Evolutionary conservation across 192 early-diverging fungal genomes (phyloP).

Genomic region (Backusella morwellensis): DNA sequence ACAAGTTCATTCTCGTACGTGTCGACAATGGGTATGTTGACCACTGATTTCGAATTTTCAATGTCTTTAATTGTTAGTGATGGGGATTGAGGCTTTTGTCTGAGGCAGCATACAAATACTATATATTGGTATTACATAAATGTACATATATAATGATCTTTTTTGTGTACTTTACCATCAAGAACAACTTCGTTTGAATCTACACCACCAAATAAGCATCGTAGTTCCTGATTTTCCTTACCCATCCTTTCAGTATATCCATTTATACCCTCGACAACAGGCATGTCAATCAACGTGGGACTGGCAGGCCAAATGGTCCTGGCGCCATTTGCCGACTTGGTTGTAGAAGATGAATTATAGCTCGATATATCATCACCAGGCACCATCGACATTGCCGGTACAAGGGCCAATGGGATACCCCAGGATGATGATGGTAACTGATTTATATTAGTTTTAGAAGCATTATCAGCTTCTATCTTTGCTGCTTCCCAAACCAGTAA

Average conservation of each 20-base stretch:
- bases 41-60: neutral
- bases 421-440: constrained; percentile 7
- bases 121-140: neutral
- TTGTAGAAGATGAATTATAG: neutral
- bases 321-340: neutral
- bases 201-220: constrained; percentile 28
- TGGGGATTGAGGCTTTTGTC: constrained; percentile 19
- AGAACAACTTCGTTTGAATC: constrained; percentile 31
- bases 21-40: neutral
- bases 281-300: neutral
- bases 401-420: constrained; percentile 37
- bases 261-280: constrained; percentile 8
- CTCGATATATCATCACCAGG: neutral
- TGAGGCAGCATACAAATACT: constrained; percentile 2
- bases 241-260: constrained; percentile 23
- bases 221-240: constrained; percentile 26
- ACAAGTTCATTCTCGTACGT: constrained; percentile 18
- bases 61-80: neutral
- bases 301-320: constrained; percentile 30
- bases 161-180: constrained; percentile 31
- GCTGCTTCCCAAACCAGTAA: constrained; percentile 30
- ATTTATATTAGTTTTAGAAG: neutral
- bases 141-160: neutral
- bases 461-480: neutral
- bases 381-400: constrained; percentile 28